phyloP scores from a whole-genome alignment of 345 rosid species.

The Eucalyptus pumila region DNA sequence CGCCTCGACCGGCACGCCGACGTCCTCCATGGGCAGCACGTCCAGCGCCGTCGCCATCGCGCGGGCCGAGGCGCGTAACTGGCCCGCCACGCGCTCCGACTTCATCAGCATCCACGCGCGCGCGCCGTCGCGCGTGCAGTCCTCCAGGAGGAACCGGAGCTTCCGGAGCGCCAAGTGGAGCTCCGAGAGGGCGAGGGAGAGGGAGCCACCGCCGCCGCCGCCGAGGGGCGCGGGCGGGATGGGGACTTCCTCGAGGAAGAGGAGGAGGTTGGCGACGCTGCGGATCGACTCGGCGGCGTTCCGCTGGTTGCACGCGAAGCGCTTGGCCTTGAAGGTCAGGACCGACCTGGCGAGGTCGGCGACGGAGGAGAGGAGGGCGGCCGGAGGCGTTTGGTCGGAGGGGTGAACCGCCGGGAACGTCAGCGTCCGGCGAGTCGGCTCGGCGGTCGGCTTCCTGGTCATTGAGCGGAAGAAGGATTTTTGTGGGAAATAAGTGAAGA shows the following conservation, averaged over 20 bases:
- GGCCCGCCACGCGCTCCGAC: constrained; percentile 37
- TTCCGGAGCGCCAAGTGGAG: constrained; percentile 58
- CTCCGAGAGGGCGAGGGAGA: constrained; percentile 41
- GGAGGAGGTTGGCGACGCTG: constrained; percentile 24
- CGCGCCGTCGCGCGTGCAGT: constrained; percentile 52
- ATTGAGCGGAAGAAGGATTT: background rate
- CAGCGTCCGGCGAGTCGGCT: constrained; percentile 47
- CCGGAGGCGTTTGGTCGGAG: constrained; percentile 23
- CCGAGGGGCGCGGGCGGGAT: constrained; percentile 6
- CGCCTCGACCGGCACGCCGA: constrained; percentile 34
- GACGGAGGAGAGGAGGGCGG: constrained; percentile 41
- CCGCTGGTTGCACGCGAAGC: constrained; percentile 28
- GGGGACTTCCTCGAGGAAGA: constrained; percentile 38
- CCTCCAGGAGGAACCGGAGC: constrained; percentile 40
- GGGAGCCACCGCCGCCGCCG: constrained; percentile 1
- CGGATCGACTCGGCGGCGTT: constrained; percentile 39
- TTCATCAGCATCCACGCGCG: constrained; percentile 47
- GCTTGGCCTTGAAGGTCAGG: constrained; percentile 20
- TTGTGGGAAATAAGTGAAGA: background rate
- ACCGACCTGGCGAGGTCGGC: constrained; percentile 25
- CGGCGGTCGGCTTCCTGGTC: background rate
- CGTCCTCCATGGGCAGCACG: constrained; percentile 29
- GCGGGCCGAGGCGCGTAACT: constrained; percentile 29
- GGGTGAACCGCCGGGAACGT: constrained; percentile 58
- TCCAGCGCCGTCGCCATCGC: constrained; percentile 47